Evolutionary conservation across 2,329 filamentous ascomycete species (phyloP), one percentile per base, ranked within the genome.

Genomic region (Pseudopithomyces maydicus): DNA sequence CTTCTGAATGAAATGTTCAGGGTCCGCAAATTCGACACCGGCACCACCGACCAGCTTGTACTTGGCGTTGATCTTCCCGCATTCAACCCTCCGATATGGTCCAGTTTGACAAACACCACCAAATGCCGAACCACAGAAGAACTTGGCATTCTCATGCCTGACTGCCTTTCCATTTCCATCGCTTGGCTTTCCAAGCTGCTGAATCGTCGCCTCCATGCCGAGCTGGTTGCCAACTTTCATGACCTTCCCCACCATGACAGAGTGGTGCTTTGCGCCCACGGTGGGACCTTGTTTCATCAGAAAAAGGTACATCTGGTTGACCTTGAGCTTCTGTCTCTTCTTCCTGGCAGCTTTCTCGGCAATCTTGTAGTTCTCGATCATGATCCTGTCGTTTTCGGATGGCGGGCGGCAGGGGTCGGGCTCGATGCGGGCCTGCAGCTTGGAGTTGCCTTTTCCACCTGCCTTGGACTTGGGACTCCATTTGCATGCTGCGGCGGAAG

Each of bases 321-420:
- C 48, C 19, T 42, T 32, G 22, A 52, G 48, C 2, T 22, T 26
- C 36, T 33, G 3, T 8, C n/a, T 5, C 19, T 52, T 52, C 48
- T 52, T 52, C 8, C 11, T 33, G 26, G 48, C 48, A 23, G 48
- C 48, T n/a, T 8, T 33, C 6, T 15, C 12, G 11, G 48, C 48
- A 22, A 52, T 44, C 35, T 52, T 52, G 38, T 43, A 52, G 48
- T 52, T 52, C 2, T 42, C 36, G 38, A 52, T 52, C 39, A 52
- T 42, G 38, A 44, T 33, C 17, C 42, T 32, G 11, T 52, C 48
- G 22, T 32, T 36, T 42, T 56, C 46, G 14, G 32, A 29, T 7
- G 7, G 12, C 8, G 33, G 12, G 46, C 46, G 46, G 33, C 46
- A 49, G 20, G 46, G 46, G 46, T 49, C 46, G 33, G 46, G 33